Evolutionary conservation across 352 stramenopile species (phyloP), one percentile per base, ranked within the genome.

Genomic region (Halophytophthora polymorphica): DNA sequence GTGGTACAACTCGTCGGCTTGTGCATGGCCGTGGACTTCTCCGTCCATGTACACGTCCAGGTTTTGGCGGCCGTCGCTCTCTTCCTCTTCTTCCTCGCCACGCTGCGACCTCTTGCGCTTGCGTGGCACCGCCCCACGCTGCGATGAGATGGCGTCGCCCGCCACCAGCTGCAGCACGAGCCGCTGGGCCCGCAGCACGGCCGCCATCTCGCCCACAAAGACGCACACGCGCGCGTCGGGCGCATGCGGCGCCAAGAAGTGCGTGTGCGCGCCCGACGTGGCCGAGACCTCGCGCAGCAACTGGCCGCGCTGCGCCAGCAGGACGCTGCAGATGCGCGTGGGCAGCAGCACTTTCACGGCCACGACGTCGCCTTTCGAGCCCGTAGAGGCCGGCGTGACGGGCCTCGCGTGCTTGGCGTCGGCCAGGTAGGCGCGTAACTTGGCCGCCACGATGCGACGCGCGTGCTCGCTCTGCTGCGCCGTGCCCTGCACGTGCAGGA

Each of bases 151-250:
- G 2, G 50, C 60, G 38, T 87, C 78, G 19, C 71, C 70, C 19
- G 79, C 76, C n/a, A 86, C 55, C 34, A 84, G 61, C 35, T 83
- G 72, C 31, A 90, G 60, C 12, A 90, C 53, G 3, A 90, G 58
- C 23, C 74, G 65, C 50, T 88, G 51, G 1, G 76, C 79, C 7
- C 65, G 65, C 45, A 90, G 60, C 6, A 85, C 74, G 19, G 59
- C 62, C 15, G 47, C 23, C 59, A 79, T 71, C 7, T 85, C 74
- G 2, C 79, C 76, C 19, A 60, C 74, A 45, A 90, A 60, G 10
- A 86, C 50, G 40, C 76, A 88, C 6, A 90, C 43, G 0, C 76
- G 64, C 14, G 56, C 61, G 18, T 83, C 71, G 14, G 77, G 55
- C 21, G 69, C 55, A 31, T 73, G 45, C 1, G 68, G 52, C 2